Conservation (phyloP, 805 yeast genomes). For the Spathaspora passalidarum region DNA sequence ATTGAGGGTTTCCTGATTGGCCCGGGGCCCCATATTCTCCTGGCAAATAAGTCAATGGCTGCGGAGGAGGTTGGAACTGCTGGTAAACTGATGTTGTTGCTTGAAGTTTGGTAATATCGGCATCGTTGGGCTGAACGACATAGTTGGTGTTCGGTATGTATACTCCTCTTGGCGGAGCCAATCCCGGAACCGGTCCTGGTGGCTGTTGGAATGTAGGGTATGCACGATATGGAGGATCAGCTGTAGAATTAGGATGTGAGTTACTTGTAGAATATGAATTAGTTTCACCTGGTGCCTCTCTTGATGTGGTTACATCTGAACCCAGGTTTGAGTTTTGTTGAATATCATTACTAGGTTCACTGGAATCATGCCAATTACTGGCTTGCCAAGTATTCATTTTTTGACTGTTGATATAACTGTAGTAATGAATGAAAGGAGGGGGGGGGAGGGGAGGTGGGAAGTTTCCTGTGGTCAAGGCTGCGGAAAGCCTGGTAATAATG, state of each 20-base stretch:
- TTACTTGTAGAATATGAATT: not conserved
- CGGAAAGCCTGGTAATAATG: too few species aligned
- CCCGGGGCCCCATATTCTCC: slow-evolving; percentile 3
- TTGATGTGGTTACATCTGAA: not conserved
- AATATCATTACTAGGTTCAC: not conserved
- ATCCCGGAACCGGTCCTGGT: not conserved
- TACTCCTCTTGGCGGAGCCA: not conserved
- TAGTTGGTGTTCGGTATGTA: not conserved
- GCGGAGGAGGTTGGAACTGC: slow-evolving; percentile 4
- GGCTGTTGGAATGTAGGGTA: not conserved
- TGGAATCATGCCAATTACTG: not conserved
- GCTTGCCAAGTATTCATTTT: not conserved
- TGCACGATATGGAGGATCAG: not conserved
- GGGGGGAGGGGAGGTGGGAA: too few species aligned
- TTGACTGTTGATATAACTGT: not conserved
- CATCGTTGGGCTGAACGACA: slow-evolving; percentile 1
- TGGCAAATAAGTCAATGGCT: slow-evolving; percentile 3
- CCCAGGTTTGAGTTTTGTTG: not conserved
- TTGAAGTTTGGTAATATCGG: slow-evolving; percentile 5
- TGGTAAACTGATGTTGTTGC: slow-evolving; percentile 1
- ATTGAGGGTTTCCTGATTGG: slow-evolving; percentile 3
- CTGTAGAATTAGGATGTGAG: not conserved
- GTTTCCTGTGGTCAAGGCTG: too few species aligned
- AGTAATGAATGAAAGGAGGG: not conserved
- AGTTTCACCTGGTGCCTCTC: not conserved